phyloP scores from a whole-genome alignment of 805 yeast species.

The Tetrapisispora phaffii region DNA sequence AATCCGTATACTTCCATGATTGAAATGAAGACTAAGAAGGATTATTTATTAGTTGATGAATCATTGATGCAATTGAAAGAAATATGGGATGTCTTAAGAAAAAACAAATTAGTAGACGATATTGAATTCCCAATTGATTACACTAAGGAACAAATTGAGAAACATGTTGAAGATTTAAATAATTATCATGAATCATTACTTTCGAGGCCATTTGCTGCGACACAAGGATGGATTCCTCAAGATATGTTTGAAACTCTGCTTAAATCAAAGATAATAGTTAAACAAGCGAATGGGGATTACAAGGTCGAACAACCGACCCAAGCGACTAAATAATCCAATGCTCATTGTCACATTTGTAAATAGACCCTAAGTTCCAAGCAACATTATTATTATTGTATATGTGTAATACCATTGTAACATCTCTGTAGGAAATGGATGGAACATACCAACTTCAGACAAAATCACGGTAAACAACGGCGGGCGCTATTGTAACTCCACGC shows the following conservation, averaged over 20 bases:
- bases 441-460: too few relatives aligned
- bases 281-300: slow-evolving; percentile 51
- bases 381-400: too few relatives aligned
- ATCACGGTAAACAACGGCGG: too few relatives aligned
- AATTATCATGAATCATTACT: slow-evolving; percentile 60
- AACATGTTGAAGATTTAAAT: slow-evolving; percentile 48
- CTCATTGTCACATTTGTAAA: background rate
- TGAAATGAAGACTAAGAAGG: slow-evolving; percentile 48
- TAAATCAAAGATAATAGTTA: slow-evolving; percentile 57
- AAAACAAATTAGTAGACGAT: slow-evolving; percentile 44
- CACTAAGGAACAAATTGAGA: slow-evolving; percentile 47
- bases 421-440: too few relatives aligned
- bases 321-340: background rate
- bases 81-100: slow-evolving; percentile 58
- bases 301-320: slow-evolving; percentile 4
- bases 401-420: too few relatives aligned
- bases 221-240: slow-evolving; percentile 94
- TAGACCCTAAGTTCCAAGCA: background rate
- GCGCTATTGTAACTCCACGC: too few relatives aligned
- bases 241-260: slow-evolving; percentile 71
- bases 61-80: slow-evolving; percentile 54
- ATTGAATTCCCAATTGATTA: slow-evolving; percentile 51
- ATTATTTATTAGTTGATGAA: slow-evolving; percentile 53
- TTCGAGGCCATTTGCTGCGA: slow-evolving; percentile 73
- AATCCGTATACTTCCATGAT: slow-evolving; percentile 53